phyloP scores from a whole-genome alignment of 306 rosid species.

The Glycyrrhiza uralensis region DNA sequence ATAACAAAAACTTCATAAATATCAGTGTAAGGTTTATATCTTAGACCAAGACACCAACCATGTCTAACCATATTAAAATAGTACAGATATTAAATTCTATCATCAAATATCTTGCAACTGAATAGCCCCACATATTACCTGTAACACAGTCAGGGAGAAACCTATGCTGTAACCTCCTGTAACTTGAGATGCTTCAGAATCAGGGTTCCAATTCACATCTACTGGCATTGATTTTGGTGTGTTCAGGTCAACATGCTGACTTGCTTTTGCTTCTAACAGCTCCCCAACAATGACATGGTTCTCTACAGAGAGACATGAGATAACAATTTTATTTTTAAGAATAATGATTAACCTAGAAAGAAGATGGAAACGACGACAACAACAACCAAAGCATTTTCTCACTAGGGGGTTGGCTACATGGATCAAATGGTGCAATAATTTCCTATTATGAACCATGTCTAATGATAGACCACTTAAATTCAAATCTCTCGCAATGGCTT shows the following conservation, averaged over 20 bases:
- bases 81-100: not conserved
- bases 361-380: not conserved
- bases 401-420: not conserved
- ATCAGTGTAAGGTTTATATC: not conserved
- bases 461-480: not conserved
- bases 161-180: conserved; percentile 97
- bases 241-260: conserved; percentile 64
- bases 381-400: not conserved
- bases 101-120: conserved; percentile 16
- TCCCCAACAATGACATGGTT: conserved; percentile 95
- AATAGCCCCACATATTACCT: conserved; percentile 47
- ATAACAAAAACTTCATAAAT: not conserved
- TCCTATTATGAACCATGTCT: not conserved
- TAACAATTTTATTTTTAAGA: conserved; percentile 26
- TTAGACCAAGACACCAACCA: conserved; percentile 14
- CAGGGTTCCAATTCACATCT: conserved; percentile 72
- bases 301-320: conserved; percentile 48
- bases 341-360: conserved; percentile 5
- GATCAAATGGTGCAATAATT: not conserved
- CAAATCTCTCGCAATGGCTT: not conserved
- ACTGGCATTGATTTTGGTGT: conserved; percentile 68
- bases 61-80: not conserved
- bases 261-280: conserved; percentile 76
- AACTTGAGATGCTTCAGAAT: conserved; percentile 84
- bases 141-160: conserved; percentile 92